Percentiles rank a stretch among this genome's conserved stretches.
phyloP scores from a whole-genome alignment of 352 stramenopile genomes.

The Pelagophyceae sp. region DNA sequence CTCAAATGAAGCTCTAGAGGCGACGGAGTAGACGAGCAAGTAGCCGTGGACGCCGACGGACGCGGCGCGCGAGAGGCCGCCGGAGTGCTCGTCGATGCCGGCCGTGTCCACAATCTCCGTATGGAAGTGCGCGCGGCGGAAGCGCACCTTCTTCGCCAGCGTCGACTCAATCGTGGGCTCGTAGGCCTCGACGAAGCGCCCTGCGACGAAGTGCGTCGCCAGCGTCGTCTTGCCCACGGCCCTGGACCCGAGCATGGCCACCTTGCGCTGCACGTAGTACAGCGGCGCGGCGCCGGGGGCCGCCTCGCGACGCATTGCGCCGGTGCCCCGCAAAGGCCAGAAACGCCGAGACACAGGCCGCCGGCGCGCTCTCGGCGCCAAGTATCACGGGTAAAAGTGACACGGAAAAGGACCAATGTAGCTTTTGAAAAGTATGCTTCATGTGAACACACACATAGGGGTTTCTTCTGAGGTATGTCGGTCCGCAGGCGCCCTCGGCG shows the following conservation, averaged over 20 bases:
- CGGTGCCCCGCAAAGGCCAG: too few relatives aligned
- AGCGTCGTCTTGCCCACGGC: constrained; percentile 77
- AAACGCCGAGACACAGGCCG: too few relatives aligned
- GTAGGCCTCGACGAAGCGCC: constrained; percentile 78
- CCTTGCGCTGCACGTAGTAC: constrained; percentile 75
- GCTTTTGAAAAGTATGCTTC: too few relatives aligned
- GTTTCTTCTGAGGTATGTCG: too few relatives aligned
- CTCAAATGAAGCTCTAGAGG: constrained; percentile 71
- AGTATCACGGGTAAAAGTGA: too few relatives aligned
- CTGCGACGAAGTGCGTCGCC: constrained; percentile 11
- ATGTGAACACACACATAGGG: too few relatives aligned
- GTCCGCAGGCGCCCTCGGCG: too few relatives aligned
- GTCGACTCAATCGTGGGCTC: constrained; percentile 92
- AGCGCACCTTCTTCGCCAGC: constrained; percentile 88
- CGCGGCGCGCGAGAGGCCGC: constrained; percentile 82
- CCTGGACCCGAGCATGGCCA: constrained; percentile 84
- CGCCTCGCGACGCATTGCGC: too few relatives aligned
- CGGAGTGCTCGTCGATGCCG: constrained; percentile 89
- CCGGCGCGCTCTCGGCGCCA: too few relatives aligned
- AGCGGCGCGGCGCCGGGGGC: not conserved
- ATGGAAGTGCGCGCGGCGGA: constrained; percentile 88
- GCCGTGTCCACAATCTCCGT: constrained; percentile 94
- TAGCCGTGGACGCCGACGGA: constrained; percentile 89
- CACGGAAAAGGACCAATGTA: too few relatives aligned
- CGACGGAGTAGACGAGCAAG: constrained; percentile 45